Conservation (phyloP, 495 filamentous ascomycete species). For the Durotheca rogersii region DNA sequence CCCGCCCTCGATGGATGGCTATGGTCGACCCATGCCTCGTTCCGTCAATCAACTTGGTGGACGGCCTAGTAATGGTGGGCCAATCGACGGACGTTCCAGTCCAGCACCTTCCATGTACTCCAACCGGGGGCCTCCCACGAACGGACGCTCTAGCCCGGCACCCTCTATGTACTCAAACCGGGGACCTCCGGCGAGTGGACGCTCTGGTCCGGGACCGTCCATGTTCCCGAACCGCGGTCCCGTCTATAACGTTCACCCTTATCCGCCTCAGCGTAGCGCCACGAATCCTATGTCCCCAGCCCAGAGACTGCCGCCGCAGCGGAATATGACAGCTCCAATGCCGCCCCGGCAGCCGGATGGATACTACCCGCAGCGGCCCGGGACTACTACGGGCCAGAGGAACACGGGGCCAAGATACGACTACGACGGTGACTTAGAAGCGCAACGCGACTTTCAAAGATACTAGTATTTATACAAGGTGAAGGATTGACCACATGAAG, state of each 20-base stretch:
- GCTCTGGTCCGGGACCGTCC: slow-evolving; percentile 13
- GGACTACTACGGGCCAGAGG: slow-evolving; percentile 21
- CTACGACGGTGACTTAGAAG: slow-evolving; percentile 38
- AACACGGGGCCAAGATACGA: slow-evolving; percentile 35
- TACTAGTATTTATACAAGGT: slow-evolving; percentile 25
- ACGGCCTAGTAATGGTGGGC: slow-evolving; percentile 30
- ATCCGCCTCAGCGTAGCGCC: slow-evolving; percentile 41
- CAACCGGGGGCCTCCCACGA: slow-evolving; percentile 28
- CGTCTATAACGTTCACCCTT: slow-evolving; percentile 19
- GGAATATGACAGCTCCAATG: slow-evolving; percentile 55
- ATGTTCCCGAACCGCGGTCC: slow-evolving; percentile 27
- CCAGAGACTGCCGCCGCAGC: slow-evolving; percentile 41
- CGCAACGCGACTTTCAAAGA: slow-evolving; percentile 35
- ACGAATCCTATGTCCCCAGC: slow-evolving; percentile 40
- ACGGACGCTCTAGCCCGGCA: slow-evolving; percentile 25
- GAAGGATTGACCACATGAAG: slow-evolving; percentile 1
- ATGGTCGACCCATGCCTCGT: slow-evolving; percentile 30
- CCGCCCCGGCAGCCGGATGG: slow-evolving; percentile 33
- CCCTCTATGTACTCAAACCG: no score
- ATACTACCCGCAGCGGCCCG: slow-evolving; percentile 26
- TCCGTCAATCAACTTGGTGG: slow-evolving; percentile 30
- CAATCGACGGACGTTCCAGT: no score
- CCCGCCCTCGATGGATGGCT: slow-evolving; percentile 32
- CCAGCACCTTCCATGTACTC: slow-evolving; percentile 42
- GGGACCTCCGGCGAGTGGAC: no score